Evolutionary conservation across 148 eudicot genomes (phyloP), one percentile per base, ranked within the genome.

Genomic region (Persicaria maculosa): DNA sequence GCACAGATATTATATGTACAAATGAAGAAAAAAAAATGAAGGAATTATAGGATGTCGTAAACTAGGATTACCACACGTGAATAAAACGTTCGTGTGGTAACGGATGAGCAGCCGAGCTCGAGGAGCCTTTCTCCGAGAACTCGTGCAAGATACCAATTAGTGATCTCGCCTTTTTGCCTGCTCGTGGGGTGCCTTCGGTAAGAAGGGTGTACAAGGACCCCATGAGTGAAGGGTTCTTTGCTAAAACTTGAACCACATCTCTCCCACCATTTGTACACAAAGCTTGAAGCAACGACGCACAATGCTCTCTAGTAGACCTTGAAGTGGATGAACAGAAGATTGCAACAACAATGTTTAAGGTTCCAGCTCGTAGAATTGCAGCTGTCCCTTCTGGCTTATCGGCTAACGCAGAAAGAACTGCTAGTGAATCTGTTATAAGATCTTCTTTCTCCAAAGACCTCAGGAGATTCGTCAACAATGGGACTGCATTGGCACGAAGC

Each of bases 171-270:
- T 88, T 94, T 81, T 86, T 90, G 53, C 85, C 86, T 1, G 87
- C 86, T 47, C 86, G 79, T 52, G 90, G 64, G 12, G 82, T 79
- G 15, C 97, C 98, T 14, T 82, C 86, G 0, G 87, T 62, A 11
- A 90, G 78, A 22, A 90, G 72, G 17, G 92, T 78, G 74, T 92
- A 92, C 68, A 95, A 75, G 22, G 77, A 76, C 68, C 80, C 84
- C 87, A 88, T 92, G 0, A 92, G 84, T 75, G 89, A 81, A 25
- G 82, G 80, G 88, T 87, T 82, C 88, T 81, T 86, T 36, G 81
- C 89, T 85, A 95, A 87, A 88, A 92, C 76, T 1, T 75, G 86
- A 83, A 92, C 87, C 86, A 84, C 98, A 68, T 90, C 92, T 67
- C 72, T 80, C 20, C 91, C 89, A 5, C 91, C 85, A 65, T 90